phyloP scores from a whole-genome alignment of 2,329 filamentous ascomycete genomes.

The Colletotrichum tofieldiae region DNA sequence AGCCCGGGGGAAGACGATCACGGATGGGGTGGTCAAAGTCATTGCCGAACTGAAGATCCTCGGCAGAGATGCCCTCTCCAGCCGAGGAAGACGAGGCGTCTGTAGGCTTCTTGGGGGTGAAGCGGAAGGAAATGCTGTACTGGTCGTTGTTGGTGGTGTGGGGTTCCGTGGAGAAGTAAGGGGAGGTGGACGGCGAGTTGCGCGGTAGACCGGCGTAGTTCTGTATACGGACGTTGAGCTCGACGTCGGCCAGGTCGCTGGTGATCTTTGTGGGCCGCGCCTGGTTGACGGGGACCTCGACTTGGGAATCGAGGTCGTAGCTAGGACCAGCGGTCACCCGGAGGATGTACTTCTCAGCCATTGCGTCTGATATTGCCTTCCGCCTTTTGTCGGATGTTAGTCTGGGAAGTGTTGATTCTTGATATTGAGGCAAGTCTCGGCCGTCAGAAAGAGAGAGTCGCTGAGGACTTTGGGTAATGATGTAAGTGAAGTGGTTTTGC shows the following conservation, averaged over 20 bases:
- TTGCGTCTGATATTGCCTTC: constrained; percentile 46
- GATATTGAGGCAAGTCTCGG: not conserved
- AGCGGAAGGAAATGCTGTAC: constrained; percentile 87
- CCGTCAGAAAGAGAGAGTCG: not conserved
- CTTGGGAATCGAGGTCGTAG: constrained; percentile 82
- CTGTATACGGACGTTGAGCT: constrained; percentile 82
- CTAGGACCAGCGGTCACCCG: constrained; percentile 84
- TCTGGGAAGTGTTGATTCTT: not conserved
- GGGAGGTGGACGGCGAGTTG: constrained; percentile 76
- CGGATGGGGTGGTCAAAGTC: constrained; percentile 95
- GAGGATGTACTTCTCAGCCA: constrained; percentile 83
- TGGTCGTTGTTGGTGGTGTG: constrained; percentile 80
- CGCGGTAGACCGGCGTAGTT: constrained; percentile 79
- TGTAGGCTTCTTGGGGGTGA: constrained; percentile 75
- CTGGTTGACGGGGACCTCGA: constrained; percentile 82
- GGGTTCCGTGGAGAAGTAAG: constrained; percentile 82
- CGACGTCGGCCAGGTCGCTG: constrained; percentile 74
- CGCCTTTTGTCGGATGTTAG: not conserved
- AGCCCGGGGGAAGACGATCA: constrained; percentile 87
- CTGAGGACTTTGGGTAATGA: not conserved
- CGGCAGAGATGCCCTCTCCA: constrained; percentile 71
- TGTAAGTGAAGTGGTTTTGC: not conserved
- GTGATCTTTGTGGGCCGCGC: constrained; percentile 74
- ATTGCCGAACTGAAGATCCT: constrained; percentile 91
- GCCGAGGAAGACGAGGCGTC: constrained; percentile 7